Evolutionary conservation across 106 monocot genomes (phyloP).

Genomic region (Posidonia australis): DNA sequence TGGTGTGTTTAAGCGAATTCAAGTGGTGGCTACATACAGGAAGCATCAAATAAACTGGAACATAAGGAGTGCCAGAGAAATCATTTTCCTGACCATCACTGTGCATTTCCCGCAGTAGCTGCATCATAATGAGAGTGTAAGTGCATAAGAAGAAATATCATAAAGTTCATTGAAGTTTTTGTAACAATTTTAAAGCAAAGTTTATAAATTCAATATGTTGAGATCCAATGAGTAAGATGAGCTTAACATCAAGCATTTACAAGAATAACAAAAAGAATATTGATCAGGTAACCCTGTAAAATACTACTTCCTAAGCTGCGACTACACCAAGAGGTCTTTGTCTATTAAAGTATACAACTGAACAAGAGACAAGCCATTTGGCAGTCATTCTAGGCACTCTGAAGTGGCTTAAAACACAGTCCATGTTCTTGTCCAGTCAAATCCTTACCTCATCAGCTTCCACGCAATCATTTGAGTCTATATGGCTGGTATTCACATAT

Average conservation of each 20-base stretch:
- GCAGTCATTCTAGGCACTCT: neutral
- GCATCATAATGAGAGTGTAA: slow-evolving; percentile 1
- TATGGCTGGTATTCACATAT: slow-evolving; percentile 32
- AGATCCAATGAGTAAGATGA: no score
- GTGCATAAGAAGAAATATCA: neutral
- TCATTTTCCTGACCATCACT: slow-evolving; percentile 24
- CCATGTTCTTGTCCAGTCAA: neutral
- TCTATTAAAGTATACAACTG: neutral
- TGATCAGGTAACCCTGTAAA: no score
- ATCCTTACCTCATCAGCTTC: slow-evolving; percentile 60
- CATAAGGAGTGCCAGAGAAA: slow-evolving; percentile 57
- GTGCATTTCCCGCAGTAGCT: slow-evolving; percentile 49
- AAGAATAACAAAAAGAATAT: no score
- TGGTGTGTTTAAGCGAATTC: neutral
- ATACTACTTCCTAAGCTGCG: no score
- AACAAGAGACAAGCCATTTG: neutral
- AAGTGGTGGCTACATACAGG: slow-evolving; percentile 34
- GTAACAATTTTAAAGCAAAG: no score
- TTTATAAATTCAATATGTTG: no score
- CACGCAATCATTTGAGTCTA: slow-evolving; percentile 49
- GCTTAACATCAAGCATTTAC: no score
- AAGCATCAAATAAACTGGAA: slow-evolving; percentile 67
- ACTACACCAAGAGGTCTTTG: no score
- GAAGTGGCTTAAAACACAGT: neutral
- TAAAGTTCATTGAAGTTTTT: no score